phyloP scores from a whole-genome alignment of 2,329 filamentous ascomycete genomes.

The Colletotrichum limetticola region DNA sequence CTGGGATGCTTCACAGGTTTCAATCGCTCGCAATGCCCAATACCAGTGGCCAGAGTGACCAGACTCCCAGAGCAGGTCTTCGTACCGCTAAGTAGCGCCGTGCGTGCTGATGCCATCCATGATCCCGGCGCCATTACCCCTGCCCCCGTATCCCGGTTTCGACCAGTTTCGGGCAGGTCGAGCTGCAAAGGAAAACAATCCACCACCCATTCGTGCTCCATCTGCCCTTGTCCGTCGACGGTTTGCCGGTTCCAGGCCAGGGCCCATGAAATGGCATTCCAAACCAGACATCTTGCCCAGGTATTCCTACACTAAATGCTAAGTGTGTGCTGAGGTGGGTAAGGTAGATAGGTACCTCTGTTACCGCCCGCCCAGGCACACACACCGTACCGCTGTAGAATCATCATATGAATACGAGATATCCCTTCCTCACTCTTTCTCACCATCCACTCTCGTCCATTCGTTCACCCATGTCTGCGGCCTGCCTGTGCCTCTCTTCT shows the following conservation, averaged over 20 bases:
- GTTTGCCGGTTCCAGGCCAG: conserved; percentile 19
- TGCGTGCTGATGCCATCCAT: conserved; percentile 7
- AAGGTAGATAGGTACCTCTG: background rate
- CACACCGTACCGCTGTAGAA: conserved; percentile 3
- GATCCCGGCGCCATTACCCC: conserved; percentile 8
- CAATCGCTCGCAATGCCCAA: background rate
- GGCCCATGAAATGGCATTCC: conserved; percentile 29
- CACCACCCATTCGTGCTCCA: background rate
- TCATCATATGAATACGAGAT: conserved; percentile 35
- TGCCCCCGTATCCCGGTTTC: conserved; percentile 25
- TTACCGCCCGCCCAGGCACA: conserved; percentile 17
- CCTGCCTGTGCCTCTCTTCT: background rate
- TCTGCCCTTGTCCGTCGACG: conserved; percentile 13
- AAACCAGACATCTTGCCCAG: background rate
- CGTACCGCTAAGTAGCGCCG: background rate
- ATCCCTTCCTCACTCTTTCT: background rate
- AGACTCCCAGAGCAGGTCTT: background rate
- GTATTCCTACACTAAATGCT: background rate
- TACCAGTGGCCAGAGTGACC: background rate
- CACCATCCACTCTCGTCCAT: background rate
- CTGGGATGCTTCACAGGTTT: background rate
- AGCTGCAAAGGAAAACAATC: conserved; percentile 8
- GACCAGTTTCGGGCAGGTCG: conserved; percentile 32
- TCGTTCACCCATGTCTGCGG: background rate
- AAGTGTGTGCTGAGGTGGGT: background rate